These are phyloP conservation scores for Citrus medica DNA, from an alignment of 345 rosid genomes.

Conservation along the genomic window DNA sequence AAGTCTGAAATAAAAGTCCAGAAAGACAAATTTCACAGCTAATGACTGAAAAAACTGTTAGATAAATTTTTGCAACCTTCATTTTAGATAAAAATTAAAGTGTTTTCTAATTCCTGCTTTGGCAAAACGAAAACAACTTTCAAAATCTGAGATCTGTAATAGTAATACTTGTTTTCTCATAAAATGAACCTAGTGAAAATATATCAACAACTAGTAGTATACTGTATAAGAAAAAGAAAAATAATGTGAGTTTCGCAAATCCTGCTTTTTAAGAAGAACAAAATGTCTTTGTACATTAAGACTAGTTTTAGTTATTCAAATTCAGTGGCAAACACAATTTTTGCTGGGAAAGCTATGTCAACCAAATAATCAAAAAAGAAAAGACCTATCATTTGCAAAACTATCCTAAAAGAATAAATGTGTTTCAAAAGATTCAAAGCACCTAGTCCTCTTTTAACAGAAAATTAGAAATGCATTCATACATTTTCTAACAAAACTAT, in stretches of 20 bases:
- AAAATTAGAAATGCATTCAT: background rate
- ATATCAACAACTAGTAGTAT: background rate
- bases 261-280: background rate
- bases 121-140: background rate
- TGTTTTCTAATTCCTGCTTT: background rate
- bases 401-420: background rate
- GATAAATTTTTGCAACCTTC: background rate
- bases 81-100: too few relatives aligned
- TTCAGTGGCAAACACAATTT: background rate
- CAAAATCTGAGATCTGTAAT: background rate
- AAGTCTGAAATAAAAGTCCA: background rate
- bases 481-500: background rate
- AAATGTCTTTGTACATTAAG: background rate
- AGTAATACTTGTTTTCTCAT: background rate
- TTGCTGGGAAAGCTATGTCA: background rate
- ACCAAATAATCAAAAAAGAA: background rate
- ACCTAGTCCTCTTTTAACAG: background rate
- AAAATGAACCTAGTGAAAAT: background rate
- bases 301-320: background rate
- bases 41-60: background rate
- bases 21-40: background rate
- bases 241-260: background rate
- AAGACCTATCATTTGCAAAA: background rate
- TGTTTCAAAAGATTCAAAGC: slow-evolving; percentile 1
- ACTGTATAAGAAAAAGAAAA: background rate